Evolutionary conservation across 495 filamentous ascomycete species (phyloP).

Genomic region (Venustampulla echinocandica): DNA sequence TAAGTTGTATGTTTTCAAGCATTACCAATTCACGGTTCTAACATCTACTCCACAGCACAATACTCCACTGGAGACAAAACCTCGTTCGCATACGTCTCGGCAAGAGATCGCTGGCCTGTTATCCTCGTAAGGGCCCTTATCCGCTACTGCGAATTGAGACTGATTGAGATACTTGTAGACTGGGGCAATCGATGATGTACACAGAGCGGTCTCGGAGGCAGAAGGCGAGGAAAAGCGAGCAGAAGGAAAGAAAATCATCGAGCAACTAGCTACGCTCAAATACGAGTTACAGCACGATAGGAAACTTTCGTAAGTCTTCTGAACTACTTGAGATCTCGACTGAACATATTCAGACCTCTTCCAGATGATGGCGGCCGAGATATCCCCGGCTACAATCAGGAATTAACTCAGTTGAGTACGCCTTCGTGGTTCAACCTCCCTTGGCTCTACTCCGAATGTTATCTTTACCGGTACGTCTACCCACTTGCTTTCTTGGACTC

Average conservation of each 20-base stretch:
- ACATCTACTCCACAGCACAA: constrained; percentile 44
- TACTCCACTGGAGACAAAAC: constrained; percentile 70
- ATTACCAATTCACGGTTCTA: background rate
- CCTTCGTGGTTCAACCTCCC: constrained; percentile 74
- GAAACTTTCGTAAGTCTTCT: constrained; percentile 56
- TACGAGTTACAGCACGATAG: constrained; percentile 93
- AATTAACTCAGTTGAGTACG: constrained; percentile 65
- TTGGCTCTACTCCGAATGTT: constrained; percentile 92
- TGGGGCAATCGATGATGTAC: constrained; percentile 86
- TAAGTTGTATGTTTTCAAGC: constrained; percentile 27
- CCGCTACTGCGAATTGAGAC: background rate
- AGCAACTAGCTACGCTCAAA: constrained; percentile 73
- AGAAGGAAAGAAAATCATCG: constrained; percentile 82
- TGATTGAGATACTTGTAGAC: constrained; percentile 57
- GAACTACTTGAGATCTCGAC: background rate
- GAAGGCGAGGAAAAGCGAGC: constrained; percentile 52
- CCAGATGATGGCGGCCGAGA: constrained; percentile 72
- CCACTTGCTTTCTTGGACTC: constrained; percentile 1
- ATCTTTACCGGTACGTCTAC: constrained; percentile 64
- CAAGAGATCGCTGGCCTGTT: constrained; percentile 80
- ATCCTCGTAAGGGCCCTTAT: constrained; percentile 61
- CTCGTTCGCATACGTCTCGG: constrained; percentile 81
- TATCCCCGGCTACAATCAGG: constrained; percentile 74
- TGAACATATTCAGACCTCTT: constrained; percentile 52
- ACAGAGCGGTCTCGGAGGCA: constrained; percentile 58